Evolutionary conservation across 2,329 filamentous ascomycete genomes (phyloP).

Genomic region (Diaporthe sp.): DNA sequence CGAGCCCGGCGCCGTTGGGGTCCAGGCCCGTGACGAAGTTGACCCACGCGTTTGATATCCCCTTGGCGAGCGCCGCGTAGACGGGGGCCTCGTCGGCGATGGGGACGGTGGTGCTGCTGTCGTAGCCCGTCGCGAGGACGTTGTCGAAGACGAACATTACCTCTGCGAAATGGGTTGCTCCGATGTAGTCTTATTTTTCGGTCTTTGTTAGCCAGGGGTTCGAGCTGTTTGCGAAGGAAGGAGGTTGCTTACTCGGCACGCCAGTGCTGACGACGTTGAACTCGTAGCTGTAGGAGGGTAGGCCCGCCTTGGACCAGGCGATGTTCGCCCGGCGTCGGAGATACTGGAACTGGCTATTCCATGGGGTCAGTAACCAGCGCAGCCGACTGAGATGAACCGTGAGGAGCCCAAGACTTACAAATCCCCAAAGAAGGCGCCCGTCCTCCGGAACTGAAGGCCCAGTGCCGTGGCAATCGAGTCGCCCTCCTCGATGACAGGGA

Average conservation of each 20-base stretch:
- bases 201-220: neutral
- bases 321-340: constrained; percentile 56
- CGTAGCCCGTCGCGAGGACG: constrained; percentile 60
- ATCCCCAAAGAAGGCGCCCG: constrained; percentile 39
- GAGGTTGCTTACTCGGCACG: neutral
- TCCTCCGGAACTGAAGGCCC: constrained; percentile 40
- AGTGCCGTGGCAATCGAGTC: constrained; percentile 25
- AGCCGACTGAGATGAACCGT: no score
- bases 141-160: constrained; percentile 69
- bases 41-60: constrained; percentile 67
- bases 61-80: constrained; percentile 57
- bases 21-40: constrained; percentile 61
- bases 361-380: neutral
- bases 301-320: constrained; percentile 65
- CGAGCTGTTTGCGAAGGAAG: no score
- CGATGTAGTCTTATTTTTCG: neutral
- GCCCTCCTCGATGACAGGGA: constrained; percentile 34
- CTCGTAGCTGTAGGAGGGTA: constrained; percentile 54
- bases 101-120: constrained; percentile 54
- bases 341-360: constrained; percentile 17
- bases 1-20: constrained; percentile 54
- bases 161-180: constrained; percentile 58
- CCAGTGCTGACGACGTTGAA: constrained; percentile 58
- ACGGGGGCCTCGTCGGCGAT: constrained; percentile 57
- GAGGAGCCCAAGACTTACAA: constrained; percentile 27